Percentiles rank a stretch among this genome's conserved stretches.
Conservation (phyloP, 148 eudicot genomes). For the Nepenthes mirabilis region DNA sequence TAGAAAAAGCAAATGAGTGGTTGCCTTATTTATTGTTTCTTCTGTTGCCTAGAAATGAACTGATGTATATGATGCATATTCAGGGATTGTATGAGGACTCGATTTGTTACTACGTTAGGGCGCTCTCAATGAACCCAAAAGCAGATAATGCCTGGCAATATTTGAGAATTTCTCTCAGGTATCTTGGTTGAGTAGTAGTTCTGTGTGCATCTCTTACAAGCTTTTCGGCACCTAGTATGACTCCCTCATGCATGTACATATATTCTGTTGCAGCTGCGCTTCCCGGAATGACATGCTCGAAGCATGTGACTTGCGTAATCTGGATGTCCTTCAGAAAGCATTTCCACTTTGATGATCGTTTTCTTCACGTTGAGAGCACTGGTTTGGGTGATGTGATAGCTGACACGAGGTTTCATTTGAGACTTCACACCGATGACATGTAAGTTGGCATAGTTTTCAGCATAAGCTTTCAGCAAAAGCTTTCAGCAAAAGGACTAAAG, state of each 20-base stretch:
- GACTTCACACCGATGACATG: too few relatives aligned
- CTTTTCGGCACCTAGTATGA: not conserved
- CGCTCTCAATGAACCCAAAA: constrained; percentile 91
- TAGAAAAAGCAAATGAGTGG: too few relatives aligned
- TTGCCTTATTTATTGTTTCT: too few relatives aligned
- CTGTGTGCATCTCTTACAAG: not conserved
- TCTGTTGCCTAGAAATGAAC: too few relatives aligned
- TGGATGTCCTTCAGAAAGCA: constrained; percentile 83
- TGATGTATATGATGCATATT: not conserved
- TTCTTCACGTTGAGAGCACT: too few relatives aligned
- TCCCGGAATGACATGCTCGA: constrained; percentile 84
- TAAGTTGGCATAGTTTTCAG: too few relatives aligned
- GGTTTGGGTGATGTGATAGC: too few relatives aligned
- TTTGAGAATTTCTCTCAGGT: constrained; percentile 91
- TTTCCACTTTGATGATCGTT: constrained; percentile 50
- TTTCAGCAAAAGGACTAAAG: too few relatives aligned
- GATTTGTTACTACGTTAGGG: constrained; percentile 87
- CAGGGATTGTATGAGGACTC: constrained; percentile 97
- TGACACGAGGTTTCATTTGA: too few relatives aligned
- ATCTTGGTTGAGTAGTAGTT: not conserved
- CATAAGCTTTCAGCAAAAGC: too few relatives aligned
- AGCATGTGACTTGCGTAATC: constrained; percentile 80
- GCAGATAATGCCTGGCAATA: constrained; percentile 99
- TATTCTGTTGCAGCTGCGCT: constrained; percentile 49
- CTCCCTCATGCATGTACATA: not conserved